phyloP scores from a whole-genome alignment of 768 basidiomycete species.

The Lentinula boryana region DNA sequence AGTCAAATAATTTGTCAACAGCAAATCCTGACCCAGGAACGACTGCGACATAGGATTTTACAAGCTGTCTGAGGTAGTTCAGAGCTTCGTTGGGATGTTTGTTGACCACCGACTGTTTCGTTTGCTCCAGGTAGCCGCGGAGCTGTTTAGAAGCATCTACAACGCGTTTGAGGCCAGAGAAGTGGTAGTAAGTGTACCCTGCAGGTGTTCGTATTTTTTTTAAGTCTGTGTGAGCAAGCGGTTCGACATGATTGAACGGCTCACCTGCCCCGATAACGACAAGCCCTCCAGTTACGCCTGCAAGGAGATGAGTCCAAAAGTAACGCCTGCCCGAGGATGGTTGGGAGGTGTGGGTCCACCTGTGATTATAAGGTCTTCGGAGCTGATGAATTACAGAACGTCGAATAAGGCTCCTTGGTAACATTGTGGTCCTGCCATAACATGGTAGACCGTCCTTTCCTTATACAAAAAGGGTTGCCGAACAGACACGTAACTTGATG shows the following conservation, averaged over 20 bases:
- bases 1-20: no score
- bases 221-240: no score
- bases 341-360: background rate
- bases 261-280: slow-evolving; percentile 22
- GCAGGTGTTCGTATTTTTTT: background rate
- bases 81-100: no score
- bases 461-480: no score
- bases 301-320: slow-evolving; percentile 15
- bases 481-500: no score
- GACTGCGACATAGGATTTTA: no score
- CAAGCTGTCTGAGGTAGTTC: no score
- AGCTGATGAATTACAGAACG: background rate
- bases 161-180: slow-evolving; percentile 18
- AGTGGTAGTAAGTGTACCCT: slow-evolving; percentile 37
- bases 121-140: no score
- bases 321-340: background rate
- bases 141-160: no score
- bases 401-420: background rate
- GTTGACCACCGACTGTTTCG: no score
- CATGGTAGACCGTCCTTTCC: no score
- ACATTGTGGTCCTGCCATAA: background rate
- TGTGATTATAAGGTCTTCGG: background rate
- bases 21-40: no score
- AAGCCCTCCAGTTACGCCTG: slow-evolving; percentile 25
- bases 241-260: background rate